phyloP scores from a whole-genome alignment of 192 early-diverging fungal genomes.

The Podila epigama region DNA sequence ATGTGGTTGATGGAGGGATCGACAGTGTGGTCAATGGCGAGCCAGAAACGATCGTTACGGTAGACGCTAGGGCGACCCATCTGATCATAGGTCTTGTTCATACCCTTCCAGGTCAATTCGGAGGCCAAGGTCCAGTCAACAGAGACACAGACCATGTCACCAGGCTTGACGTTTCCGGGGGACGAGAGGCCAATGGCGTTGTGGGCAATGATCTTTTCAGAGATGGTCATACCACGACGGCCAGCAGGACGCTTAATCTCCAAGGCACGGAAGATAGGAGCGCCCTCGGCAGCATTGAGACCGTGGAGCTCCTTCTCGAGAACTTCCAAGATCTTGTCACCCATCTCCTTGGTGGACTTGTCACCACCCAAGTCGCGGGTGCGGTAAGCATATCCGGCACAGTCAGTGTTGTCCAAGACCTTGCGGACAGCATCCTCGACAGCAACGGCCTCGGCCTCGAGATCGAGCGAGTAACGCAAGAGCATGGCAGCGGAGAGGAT shows the following conservation, averaged over 20 bases:
- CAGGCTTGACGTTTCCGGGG: constrained; percentile 75
- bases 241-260: constrained; percentile 56
- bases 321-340: constrained; percentile 86
- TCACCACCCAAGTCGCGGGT: constrained; percentile 92
- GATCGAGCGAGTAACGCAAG: constrained; percentile 92
- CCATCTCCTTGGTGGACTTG: constrained; percentile 87
- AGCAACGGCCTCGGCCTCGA: constrained; percentile 89
- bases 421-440: constrained; percentile 91
- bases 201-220: constrained; percentile 82
- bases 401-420: constrained; percentile 85
- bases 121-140: constrained; percentile 87
- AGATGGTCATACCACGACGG: constrained; percentile 76
- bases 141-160: constrained; percentile 81
- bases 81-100: constrained; percentile 84
- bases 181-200: constrained; percentile 72
- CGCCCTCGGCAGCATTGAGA: constrained; percentile 48
- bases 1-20: constrained; percentile 79
- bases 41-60: constrained; percentile 85
- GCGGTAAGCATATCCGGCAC: constrained; percentile 75
- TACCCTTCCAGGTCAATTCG: constrained; percentile 85
- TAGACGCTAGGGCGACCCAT: constrained; percentile 79
- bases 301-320: constrained; percentile 70
- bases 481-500: constrained; percentile 96
- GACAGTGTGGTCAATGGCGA: constrained; percentile 80
- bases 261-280: constrained; percentile 32